Base-by-base conservation (phyloP, 2,329 filamentous ascomycete genomes). In the Scleromitrula shiraiana region DNA sequence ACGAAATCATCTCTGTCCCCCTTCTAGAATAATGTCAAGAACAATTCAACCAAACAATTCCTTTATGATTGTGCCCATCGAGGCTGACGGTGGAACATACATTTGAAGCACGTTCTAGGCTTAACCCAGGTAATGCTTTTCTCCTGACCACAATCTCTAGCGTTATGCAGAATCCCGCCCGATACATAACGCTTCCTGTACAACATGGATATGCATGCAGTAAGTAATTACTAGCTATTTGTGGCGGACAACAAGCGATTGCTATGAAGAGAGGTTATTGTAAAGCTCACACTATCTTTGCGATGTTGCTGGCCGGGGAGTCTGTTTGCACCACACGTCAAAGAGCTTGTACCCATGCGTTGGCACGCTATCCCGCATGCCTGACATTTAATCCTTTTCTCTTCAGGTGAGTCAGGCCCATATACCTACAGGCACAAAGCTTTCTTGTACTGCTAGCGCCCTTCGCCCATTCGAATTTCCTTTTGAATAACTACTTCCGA, bases 291-390 rank as follows among this genome's bases (percentile, higher is more conserved):
- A 45, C 27, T 49, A 19, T 32, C 27, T 43, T 49, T 30, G 24
- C 17, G 24, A 56, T 62, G 56, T 57, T 56, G 41, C 52, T 44
- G 54, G 50, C 61, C 58, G 58, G 51, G 57, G 59, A 61, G 58
- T 58, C 52, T 56, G 52, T 52, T 54, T 59, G 60, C 56, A 58
- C 54, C 50, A 59, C 54, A 50, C 48, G 48, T 53, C 53, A 52
- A 50, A 40, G 50, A 22, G 53, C 53, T 59, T 58, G 54, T 38
- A 50, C 35, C 55, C 55, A 60, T 63, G 61, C 56, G 60, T 43
- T 62, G 60, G 55, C 61, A 63, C 55, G 59, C 60, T 39, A 50
- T 52, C 53, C 51, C 59, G 59, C 61, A 60, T 56, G 54, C 24
- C 32, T 52, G 44, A 27, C 43, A 56, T 52, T 55, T 51, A 56